Evolutionary conservation across 192 early-diverging fungal species (phyloP), one percentile per base, ranked within the genome.

Genomic region (Coemansia reversa): DNA sequence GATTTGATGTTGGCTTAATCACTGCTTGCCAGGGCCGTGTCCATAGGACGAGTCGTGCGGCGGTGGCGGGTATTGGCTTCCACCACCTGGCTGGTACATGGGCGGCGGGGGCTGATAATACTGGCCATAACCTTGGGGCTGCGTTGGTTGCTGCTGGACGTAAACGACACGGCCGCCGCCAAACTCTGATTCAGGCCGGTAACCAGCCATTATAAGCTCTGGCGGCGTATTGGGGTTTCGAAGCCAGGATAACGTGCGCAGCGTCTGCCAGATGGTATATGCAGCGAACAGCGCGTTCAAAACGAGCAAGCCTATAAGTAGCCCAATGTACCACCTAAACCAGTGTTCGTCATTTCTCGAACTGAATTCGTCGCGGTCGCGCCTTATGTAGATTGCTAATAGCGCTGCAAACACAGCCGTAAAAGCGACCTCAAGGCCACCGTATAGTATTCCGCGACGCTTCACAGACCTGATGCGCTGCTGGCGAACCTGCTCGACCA

Each of bases 271-370:
- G 60, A 70, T 60, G 24, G 68, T 70, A 39, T 66, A 79, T n/a
- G 67, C 64, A 1, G 73, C 62, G 19, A 67, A 54, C 49, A 79
- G 57, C 47, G 63, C 51, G 56, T 79, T 69, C 16, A 79, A 24
- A n/a, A 67, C 71, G n/a, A 79, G 72, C 59, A 79, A 62, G 14
- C 64, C 76, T 47, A 79, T 72, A 12, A 79, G 72, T 55, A 79
- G 72, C 3, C 76, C 72, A 23, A 79, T 74, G 51, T 79, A 79
- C 76, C 76, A 79, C 20, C 42, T 58, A 65, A 74, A 74, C 76
- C 76, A 79, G 54, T 63, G 55, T 39, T 50, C 32, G 61, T 52
- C 54, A 49, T 67, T 69, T 1, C n/a, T 48, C 33, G 59, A 33
- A 33, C 55, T 27, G 60, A 55, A 33, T 22, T 65, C 51, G 51